A percentile compares a stretch with the other conserved stretches of the same genome.
Evolutionary conservation across 2,329 filamentous ascomycete genomes (phyloP).

Genomic region (Helicocarpus griseus): DNA sequence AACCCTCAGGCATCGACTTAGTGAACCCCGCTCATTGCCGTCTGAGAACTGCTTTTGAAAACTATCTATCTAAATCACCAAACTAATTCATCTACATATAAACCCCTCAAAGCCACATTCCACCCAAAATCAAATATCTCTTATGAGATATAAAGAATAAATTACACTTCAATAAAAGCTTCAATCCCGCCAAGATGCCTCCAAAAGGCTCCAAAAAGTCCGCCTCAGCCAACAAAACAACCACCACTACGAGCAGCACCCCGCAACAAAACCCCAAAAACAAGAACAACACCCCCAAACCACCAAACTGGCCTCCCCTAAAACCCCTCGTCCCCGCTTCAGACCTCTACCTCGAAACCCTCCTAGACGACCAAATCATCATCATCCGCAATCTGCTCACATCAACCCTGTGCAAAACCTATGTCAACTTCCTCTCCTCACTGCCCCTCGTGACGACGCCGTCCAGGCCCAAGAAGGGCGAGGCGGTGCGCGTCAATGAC

Average conservation of each 20-base stretch:
- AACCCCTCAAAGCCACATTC: neutral
- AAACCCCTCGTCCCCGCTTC: constrained; percentile 57
- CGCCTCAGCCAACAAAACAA: neutral
- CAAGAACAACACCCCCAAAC: neutral
- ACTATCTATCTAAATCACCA: neutral
- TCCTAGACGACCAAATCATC: constrained; percentile 58
- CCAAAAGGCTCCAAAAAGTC: constrained; percentile 5
- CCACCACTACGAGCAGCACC: neutral
- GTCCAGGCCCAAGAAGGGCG: constrained; percentile 64
- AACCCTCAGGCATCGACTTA: neutral
- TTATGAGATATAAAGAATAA: neutral
- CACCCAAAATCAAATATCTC: neutral
- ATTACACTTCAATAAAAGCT: neutral
- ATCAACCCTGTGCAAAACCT: constrained; percentile 61
- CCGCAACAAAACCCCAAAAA: neutral
- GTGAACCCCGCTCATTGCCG: neutral
- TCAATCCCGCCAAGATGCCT: constrained; percentile 1
- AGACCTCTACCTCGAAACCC: constrained; percentile 51
- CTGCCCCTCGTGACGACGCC: constrained; percentile 70
- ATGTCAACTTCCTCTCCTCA: constrained; percentile 61
- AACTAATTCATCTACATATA: neutral
- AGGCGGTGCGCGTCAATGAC: constrained; percentile 80
- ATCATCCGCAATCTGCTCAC: constrained; percentile 68
- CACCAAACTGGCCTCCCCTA: constrained; percentile 59
- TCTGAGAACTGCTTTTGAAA: neutral